Base-by-base conservation (phyloP, 2,329 filamentous ascomycete genomes). In the Chaetomiaceae sp. region DNA sequence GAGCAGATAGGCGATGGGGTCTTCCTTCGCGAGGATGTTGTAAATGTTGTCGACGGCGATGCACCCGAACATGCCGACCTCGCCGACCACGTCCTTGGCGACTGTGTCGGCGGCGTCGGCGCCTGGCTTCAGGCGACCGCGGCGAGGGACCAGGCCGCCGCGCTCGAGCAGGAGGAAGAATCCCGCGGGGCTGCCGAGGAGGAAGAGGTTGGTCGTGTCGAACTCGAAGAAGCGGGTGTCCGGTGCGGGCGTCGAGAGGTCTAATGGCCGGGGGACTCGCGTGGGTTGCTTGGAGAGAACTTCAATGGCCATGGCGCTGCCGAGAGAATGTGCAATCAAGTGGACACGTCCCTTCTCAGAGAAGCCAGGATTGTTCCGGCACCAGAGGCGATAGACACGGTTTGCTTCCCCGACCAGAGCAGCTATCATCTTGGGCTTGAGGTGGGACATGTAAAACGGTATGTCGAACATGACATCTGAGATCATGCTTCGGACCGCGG, bases 401-500 rank as follows among this genome's bases (percentile, higher is more conserved):
- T 99, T 99, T 7, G 94, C 92, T 72, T 99, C 94, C 54, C 80
- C 80, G 36, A 95, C 85, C 43, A 96, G 84, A 1, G 94, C 91
- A 38, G 85, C 80, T 46, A 96, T 87, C 91, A 99, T 97, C 69
- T 90, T 96, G 4, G 86, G 82, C 64, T 97, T 96, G 71, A 97
- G 92, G 54, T 95, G 88, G 0, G 92, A 97, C 72, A 99, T 85
- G 71, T 97, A 99, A 67, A 96, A 97, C 0, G 94, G 94, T 45
- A 99, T 92, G 67, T 99, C 94, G 45, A 97, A 86, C 90, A 99
- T 96, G 62, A 99, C 90, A 67, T 99, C 94, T 37, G 89, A 95
- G 56, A 99, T 95, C 66, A 99, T 84, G 65, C 87, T 89, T 41
- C 94, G 85, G n/a, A 99, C 87, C 1, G 89, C 90, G 0, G 92